Percentiles rank a stretch among this genome's conserved stretches.
These are phyloP conservation scores for Trichoderma afroharzianum DNA, from an alignment of 2,329 filamentous ascomycete species.

Conservation along the genomic window DNA sequence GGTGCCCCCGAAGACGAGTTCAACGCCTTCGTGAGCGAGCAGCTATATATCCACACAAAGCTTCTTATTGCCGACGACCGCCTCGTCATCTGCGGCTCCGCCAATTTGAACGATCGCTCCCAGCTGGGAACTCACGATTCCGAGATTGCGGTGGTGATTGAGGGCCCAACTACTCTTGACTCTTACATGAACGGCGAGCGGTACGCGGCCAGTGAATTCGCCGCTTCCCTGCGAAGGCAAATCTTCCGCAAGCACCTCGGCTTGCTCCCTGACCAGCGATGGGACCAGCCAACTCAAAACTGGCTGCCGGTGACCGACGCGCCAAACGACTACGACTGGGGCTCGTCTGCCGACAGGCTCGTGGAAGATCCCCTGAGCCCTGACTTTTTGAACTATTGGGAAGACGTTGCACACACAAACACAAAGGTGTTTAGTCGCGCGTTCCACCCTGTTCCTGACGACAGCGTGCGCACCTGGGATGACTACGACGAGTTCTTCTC, in stretches of 20 bases:
- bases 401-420: slow-evolving; percentile 67
- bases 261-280: slow-evolving; percentile 69
- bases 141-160: slow-evolving; percentile 85
- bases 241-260: slow-evolving; percentile 92
- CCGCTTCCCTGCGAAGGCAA: slow-evolving; percentile 74
- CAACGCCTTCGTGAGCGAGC: slow-evolving; percentile 59
- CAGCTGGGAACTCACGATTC: slow-evolving; percentile 82
- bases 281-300: slow-evolving; percentile 66
- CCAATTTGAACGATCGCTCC: slow-evolving; percentile 59
- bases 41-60: slow-evolving; percentile 64
- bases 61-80: slow-evolving; percentile 78
- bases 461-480: slow-evolving; percentile 66
- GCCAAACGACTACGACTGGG: slow-evolving; percentile 72
- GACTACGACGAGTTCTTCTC: slow-evolving; percentile 71
- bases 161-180: slow-evolving; percentile 68
- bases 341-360: slow-evolving; percentile 60
- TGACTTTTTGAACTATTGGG: slow-evolving; percentile 70
- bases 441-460: slow-evolving; percentile 75
- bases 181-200: slow-evolving; percentile 69
- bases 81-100: slow-evolving; percentile 74
- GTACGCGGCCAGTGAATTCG: slow-evolving; percentile 71
- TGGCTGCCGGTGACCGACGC: slow-evolving; percentile 69
- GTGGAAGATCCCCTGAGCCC: slow-evolving; percentile 71
- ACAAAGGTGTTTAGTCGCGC: slow-evolving; percentile 76
- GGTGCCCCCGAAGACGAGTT: slow-evolving; percentile 55